Evolutionary conservation across 2,329 filamentous ascomycete species (phyloP), one percentile per base, ranked within the genome.

Genomic region (Aspergillus fumigatus): DNA sequence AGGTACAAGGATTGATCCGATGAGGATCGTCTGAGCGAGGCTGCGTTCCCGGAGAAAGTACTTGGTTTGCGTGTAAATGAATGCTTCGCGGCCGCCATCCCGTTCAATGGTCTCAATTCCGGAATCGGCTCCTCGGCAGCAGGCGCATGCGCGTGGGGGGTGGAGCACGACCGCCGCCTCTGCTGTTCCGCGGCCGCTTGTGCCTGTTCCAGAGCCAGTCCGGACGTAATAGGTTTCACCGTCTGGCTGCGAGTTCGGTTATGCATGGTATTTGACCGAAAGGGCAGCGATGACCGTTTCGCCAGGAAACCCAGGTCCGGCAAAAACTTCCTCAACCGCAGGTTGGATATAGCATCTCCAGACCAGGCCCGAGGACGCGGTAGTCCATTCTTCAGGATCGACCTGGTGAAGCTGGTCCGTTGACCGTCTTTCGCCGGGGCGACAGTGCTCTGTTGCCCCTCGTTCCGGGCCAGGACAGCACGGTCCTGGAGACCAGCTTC

Each of bases 1-100:
- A 94, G 80, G 19, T 80, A 76, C 58, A 95, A 75, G 4, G 90
- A 94, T 57, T 92, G 88, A 69, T 96, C 89, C 1, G 90, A 93
- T 1, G 84, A 86, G 0, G 85, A 83, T 62, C 85, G 80, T 47
- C 84, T 80, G 29, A 91, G 51, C 52, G 64, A 65, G 9, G 66
- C 60, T 11, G 70, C 67, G 6, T 62, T 62, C 7, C 67, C 64
- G 3, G 65, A 55, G 11, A 64, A 63, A 4, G 58, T 52, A 51
- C 68, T 71, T 7, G 69, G 66, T 11, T 70, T 57, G n/a, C 67
- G 60, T 1, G 64, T 50, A 50, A 67, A 73, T 4, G 72, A 74
- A 61, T 74, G 67, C 26, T 68, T 71, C 4, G 70, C 69, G 14
- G 64, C 63, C 8, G 62, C 65, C n/a, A 54, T 62, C 19, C 59